Base-by-base conservation (phyloP, 2,329 filamentous ascomycete species). In the Teratosphaeria gauchensis region DNA sequence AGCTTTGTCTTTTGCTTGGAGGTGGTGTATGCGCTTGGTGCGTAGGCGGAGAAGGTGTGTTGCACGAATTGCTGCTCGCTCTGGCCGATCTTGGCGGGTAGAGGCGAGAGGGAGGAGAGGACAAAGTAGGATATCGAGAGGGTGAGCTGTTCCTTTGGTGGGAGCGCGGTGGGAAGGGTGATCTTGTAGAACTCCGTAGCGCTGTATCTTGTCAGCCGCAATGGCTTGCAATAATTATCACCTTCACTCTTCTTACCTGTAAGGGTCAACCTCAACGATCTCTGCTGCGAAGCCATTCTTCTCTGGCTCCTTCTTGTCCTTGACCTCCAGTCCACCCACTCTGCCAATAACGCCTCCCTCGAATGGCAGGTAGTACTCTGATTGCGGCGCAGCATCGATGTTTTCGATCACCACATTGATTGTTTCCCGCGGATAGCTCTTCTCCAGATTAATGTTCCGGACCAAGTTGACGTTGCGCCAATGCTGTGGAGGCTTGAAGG, bases 341-440 rank as follows among this genome's bases (percentile, higher is more conserved):
- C 83, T 86, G 63, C 84, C 82, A 68, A 96, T 83, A 74, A 90
- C 80, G 63, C 86, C 82, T 60, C 86, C 79, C 59, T 89, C 87
- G 72, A 99, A 95, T 3, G 92, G 89, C 56, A 99, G 70, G 74
- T 87, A 97, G 81, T 99, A 99, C 74, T 95, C 88, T 72, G 85
- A 84, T 72, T 97, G 92, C 19, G 91, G 82, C 65, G 86, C 78
- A 62, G 82, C 81, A 69, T 87, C 89, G 65, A 89, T 80, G 74
- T 99, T 99, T 78, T 96, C 88, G 63, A 99, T 84, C 56, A 95
- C 81, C n/a, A 96, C 87, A 76, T 97, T 96, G 80, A 96, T 84
- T 14, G 86, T 88, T 76, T 97, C 92, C 71, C 91, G 87, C 58
- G 86, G 85, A 70, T 94, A 97, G 66, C 85, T 89, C 80, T 96